Evolutionary conservation across 306 rosid genomes (phyloP).

Genomic region (Quercus robur): DNA sequence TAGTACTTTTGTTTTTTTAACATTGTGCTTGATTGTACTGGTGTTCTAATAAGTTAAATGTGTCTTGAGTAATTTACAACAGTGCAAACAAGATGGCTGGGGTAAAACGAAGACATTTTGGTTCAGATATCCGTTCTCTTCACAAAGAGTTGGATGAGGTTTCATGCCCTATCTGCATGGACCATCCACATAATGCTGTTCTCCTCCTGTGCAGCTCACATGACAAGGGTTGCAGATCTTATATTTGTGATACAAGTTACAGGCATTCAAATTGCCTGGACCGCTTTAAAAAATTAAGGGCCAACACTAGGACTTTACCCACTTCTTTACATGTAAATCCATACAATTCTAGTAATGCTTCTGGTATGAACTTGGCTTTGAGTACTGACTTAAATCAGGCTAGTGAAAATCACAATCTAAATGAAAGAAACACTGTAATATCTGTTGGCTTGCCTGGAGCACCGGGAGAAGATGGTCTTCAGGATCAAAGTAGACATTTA

Average conservation of each 20-base stretch:
- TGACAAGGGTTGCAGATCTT: constrained; percentile 97
- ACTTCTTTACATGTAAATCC: constrained; percentile 61
- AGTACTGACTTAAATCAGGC: constrained; percentile 57
- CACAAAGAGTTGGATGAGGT: constrained; percentile 98
- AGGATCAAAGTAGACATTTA: constrained; percentile 62
- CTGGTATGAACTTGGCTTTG: constrained; percentile 53
- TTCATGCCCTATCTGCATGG: constrained; percentile 99
- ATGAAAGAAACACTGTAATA: constrained; percentile 58
- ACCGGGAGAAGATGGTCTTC: constrained; percentile 55
- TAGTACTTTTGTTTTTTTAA: neutral
- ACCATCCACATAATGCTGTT: constrained; percentile 99
- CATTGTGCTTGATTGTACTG: constrained; percentile 16
- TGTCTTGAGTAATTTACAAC: constrained; percentile 74
- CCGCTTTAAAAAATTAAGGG: constrained; percentile 81
- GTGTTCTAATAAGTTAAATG: constrained; percentile 67
- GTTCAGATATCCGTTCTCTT: constrained; percentile 84
- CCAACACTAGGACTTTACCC: constrained; percentile 53
- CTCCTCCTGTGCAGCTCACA: constrained; percentile 95
- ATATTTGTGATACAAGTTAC: constrained; percentile 92
- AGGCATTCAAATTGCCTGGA: constrained; percentile 98
- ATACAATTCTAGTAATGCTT: constrained; percentile 55
- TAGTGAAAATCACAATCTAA: constrained; percentile 55
- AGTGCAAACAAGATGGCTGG: constrained; percentile 97
- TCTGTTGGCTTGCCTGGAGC: constrained; percentile 69
- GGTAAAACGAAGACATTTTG: constrained; percentile 92